Conservation (phyloP, 306 rosid species). For the Lithocarpus polystachyus region DNA sequence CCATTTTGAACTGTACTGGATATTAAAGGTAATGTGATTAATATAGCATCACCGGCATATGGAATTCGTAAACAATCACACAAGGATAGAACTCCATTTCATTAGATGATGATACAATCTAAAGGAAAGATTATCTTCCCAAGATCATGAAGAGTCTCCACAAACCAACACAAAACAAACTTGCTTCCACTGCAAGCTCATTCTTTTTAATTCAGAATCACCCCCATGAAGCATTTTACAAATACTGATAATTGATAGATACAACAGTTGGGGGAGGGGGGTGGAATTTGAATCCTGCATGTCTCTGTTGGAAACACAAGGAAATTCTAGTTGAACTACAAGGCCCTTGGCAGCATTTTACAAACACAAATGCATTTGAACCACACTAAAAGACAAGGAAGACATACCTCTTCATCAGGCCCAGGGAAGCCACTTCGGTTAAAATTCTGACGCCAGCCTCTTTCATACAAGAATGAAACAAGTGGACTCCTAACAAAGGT, state of each 20-base stretch:
- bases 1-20: conserved; percentile 74
- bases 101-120: neutral
- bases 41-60: neutral
- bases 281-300: too few relatives aligned
- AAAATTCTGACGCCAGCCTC: conserved; percentile 99
- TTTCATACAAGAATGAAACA: conserved; percentile 90
- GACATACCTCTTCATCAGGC: conserved; percentile 83
- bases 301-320: too few relatives aligned
- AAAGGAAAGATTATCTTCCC: neutral
- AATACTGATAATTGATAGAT: neutral
- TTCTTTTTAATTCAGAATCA: neutral
- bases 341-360: neutral
- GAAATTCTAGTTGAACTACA: too few relatives aligned
- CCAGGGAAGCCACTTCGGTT: conserved; percentile 88
- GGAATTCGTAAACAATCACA: neutral
- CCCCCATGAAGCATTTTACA: neutral
- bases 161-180: neutral
- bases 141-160: neutral
- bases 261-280: too few relatives aligned
- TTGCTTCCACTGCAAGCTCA: neutral
- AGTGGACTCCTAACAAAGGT: conserved; percentile 70
- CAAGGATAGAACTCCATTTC: neutral
- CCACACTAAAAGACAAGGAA: neutral
- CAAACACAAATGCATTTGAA: neutral
- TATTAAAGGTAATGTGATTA: neutral